Base-by-base conservation (phyloP, 495 filamentous ascomycete species). In the Xylaria castorea region DNA sequence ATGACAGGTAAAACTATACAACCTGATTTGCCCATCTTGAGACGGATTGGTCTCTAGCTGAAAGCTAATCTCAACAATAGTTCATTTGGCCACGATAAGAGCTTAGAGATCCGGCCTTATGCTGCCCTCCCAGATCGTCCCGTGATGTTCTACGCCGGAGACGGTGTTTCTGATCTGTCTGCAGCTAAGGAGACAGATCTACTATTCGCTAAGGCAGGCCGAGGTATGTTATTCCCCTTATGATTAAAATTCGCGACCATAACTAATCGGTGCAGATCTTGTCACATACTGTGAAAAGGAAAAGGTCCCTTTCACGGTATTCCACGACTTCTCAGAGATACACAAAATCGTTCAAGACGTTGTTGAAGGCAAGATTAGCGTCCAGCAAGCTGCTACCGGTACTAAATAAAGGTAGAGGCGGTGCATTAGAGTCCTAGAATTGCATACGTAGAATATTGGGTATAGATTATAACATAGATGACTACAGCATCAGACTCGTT, bases 11-110 rank as follows among this genome's bases (percentile, higher is more conserved):
- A 68, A 75, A n/a, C 14, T 9, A 55, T 27, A 20, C 7, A 30
- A 2, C 3, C 32, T 14, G 2, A 61, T 32, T 51, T 44, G 16
- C 7, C n/a, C 7, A n/a, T 69, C 36, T 32, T 34, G 34, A n/a
- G 20, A 27, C 22, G 5, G 34, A 25, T 46, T 6, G 1, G 25
- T n/a, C 6, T 9, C 34, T 14, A 22, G 7, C 5, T 22, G 44
- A 66, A 53, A 44, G n/a, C 70, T 77, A 36, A 76, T 51, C 3
- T 30, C 11, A 9, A 70, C 46, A 36, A 65, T 71, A 95, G 92
- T 75, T 87, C 89, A 62, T 96, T 95, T 75, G 95, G 95, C 12
- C 95, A 99, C 75, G 95, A 99, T 86, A 98, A 99, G 87, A 93
- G 90, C 38, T 81, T 94, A 46, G 92, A 93, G 74, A 94, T 99